Base-by-base conservation (phyloP, 1,139 yeast species). In the Zygosaccharomyces sapae region DNA sequence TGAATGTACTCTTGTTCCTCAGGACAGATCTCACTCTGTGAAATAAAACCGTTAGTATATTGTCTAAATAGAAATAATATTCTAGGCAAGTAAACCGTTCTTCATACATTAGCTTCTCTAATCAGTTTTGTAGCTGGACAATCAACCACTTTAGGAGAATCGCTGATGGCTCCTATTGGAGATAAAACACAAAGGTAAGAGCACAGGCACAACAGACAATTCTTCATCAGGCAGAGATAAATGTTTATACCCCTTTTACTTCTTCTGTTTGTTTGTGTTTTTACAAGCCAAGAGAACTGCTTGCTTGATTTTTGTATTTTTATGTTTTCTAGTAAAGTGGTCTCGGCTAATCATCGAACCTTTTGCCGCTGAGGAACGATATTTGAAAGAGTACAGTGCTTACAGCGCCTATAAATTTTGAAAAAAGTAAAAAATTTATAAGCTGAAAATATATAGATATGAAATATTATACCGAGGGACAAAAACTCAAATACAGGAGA, bases 51-150 rank as follows among this genome's bases (percentile, higher is more conserved):
- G 48, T 46, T 42, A 46, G 45, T 30, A 34, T 19, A 22, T 10
- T 19, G 6, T 25, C 29, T 24, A 9, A 12, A n/a, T 19, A 3
- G 12, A 4, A 33, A 9, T 3, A 25, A 29, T n/a, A 10, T 37
- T 12, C 12, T 20, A 4, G 16, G 16, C 4, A 39, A 44, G 27
- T n/a, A 41, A n/a, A 19, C 6, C 12, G 5, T 16, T 49, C 10
- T 16, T 46, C 61, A 43, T 55, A 66, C 79, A 34, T 65, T 60
- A 29, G 75, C 79, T 22, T 51, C 51, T 54, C 81, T 63, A 29
- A 77, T 57, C 41, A 74, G 54, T 0, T 68, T 53, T 8, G 51
- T 47, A 1, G 63, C 47, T 1, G 80, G 80, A 55, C 82, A 77
- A 13, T 60, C 45, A 0, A 72, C 74, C 16, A 63, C 58, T 33